Conservation (phyloP, 163 green algal species). For the Coccomyxa subellipsoidea region DNA sequence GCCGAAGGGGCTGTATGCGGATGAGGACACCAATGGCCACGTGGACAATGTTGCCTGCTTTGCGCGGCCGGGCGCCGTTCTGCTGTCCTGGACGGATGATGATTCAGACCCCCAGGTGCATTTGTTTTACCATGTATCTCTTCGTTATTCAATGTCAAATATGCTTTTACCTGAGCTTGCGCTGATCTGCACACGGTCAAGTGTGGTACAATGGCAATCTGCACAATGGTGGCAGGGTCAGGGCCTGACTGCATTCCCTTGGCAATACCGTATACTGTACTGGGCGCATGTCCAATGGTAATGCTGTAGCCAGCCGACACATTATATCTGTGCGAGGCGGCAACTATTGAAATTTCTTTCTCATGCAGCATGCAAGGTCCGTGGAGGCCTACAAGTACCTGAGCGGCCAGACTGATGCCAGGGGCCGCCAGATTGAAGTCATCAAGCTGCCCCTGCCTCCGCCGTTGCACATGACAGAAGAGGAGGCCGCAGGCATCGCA, state of each 20-base stretch:
- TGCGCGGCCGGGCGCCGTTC: conserved; percentile 55
- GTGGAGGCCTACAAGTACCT: conserved; percentile 50
- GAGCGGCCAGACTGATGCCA: conserved; percentile 52
- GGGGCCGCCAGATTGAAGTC: conserved; percentile 60
- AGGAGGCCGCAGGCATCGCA: conserved; percentile 12
- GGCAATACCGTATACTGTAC: neutral
- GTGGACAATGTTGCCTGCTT: conserved; percentile 87
- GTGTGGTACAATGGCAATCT: neutral
- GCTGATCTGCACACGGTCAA: neutral
- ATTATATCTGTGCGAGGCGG: no score
- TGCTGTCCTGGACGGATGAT: conserved; percentile 80
- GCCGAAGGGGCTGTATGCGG: conserved; percentile 21
- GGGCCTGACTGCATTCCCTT: neutral
- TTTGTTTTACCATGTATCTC: neutral
- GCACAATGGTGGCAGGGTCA: neutral
- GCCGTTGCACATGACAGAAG: conserved; percentile 44
- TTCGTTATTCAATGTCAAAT: neutral
- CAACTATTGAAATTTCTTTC: neutral
- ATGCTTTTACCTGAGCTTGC: neutral
- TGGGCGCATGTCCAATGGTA: neutral
- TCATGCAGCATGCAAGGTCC: conserved; percentile 45
- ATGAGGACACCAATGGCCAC: conserved; percentile 64
- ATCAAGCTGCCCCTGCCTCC: conserved; percentile 66
- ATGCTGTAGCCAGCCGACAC: no score
- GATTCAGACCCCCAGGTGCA: conserved; percentile 56